phyloP scores from a whole-genome alignment of 2,329 filamentous ascomycete genomes.

The Esteya vermicola region DNA sequence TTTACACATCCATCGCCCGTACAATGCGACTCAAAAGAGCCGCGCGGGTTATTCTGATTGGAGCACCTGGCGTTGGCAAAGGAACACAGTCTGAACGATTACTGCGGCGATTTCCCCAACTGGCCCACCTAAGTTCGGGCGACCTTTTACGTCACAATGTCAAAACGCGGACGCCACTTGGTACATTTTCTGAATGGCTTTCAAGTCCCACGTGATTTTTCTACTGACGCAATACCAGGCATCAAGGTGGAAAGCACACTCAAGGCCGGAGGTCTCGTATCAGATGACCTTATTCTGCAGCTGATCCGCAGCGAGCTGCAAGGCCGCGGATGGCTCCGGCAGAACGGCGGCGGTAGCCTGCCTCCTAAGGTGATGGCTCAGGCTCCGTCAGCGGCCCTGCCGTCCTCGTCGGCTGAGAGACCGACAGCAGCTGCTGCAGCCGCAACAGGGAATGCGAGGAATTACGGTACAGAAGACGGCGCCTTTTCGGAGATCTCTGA shows the following conservation, averaged over 20 bases:
- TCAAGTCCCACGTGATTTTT: constrained; percentile 2
- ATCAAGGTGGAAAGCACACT: constrained; percentile 84
- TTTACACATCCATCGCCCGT: too few relatives aligned
- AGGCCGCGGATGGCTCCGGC: constrained; percentile 67
- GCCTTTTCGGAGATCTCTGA: constrained; percentile 32
- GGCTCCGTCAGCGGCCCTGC: not conserved
- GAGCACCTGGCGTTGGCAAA: constrained; percentile 93
- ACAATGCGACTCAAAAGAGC: constrained; percentile 60
- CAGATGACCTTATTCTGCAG: constrained; percentile 80
- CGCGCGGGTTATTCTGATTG: constrained; percentile 85
- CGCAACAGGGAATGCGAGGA: too few relatives aligned
- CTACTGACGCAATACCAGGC: constrained; percentile 33
- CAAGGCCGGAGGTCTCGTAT: constrained; percentile 77
- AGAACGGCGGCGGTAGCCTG: constrained; percentile 18
- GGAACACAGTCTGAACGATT: constrained; percentile 89
- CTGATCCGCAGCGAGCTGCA: constrained; percentile 84
- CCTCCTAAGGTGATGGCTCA: not conserved
- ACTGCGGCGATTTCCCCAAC: constrained; percentile 71
- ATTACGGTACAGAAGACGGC: too few relatives aligned
- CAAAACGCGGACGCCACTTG: constrained; percentile 70
- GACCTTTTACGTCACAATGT: constrained; percentile 90
- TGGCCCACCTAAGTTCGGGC: constrained; percentile 85
- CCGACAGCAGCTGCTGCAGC: too few relatives aligned
- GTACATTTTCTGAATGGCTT: constrained; percentile 31
- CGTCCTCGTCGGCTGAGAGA: not conserved